A percentile compares a stretch with the other conserved stretches of the same genome.
Evolutionary conservation across 441 rosid species (phyloP).

Genomic region (Viola pubescens): DNA sequence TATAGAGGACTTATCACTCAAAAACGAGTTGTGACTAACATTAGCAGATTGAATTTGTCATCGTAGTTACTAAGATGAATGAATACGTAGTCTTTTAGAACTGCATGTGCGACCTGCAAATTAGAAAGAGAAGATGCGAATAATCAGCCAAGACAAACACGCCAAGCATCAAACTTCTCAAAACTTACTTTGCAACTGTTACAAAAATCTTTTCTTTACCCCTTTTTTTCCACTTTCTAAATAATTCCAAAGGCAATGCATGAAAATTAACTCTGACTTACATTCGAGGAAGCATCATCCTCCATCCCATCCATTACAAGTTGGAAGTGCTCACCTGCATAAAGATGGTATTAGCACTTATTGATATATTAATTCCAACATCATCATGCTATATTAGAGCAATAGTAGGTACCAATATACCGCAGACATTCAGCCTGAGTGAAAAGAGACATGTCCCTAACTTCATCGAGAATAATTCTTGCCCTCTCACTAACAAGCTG

Average conservation of each 20-base stretch:
- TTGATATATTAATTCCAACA: constrained; percentile 5
- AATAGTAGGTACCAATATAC: constrained; percentile 57
- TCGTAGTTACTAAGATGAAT: constrained; percentile 75
- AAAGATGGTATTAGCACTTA: constrained; percentile 16
- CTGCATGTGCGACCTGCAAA: constrained; percentile 71
- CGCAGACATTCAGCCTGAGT: constrained; percentile 68
- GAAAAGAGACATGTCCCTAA: constrained; percentile 54
- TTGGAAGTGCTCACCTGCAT: constrained; percentile 74
- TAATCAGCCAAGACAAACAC: constrained; percentile 1
- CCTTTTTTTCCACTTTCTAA: background rate
- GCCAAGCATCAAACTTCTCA: background rate
- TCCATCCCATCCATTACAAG: constrained; percentile 59
- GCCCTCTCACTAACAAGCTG: constrained; percentile 85
- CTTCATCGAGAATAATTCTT: constrained; percentile 83
- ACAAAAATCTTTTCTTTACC: background rate
- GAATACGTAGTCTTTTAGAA: constrained; percentile 61
- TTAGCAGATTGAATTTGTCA: constrained; percentile 91
- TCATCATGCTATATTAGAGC: constrained; percentile 7
- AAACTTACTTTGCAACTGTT: background rate
- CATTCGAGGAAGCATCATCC: constrained; percentile 41
- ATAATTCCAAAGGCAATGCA: background rate
- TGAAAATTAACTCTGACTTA: constrained; percentile 27
- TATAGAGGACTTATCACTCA: constrained; percentile 3
- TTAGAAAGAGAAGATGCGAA: constrained; percentile 6
- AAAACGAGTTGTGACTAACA: constrained; percentile 40